A percentile compares a stretch with the other conserved stretches of the same genome.
Conservation (phyloP, 495 filamentous ascomycete genomes). For the Aspergillus olivimuriae region DNA sequence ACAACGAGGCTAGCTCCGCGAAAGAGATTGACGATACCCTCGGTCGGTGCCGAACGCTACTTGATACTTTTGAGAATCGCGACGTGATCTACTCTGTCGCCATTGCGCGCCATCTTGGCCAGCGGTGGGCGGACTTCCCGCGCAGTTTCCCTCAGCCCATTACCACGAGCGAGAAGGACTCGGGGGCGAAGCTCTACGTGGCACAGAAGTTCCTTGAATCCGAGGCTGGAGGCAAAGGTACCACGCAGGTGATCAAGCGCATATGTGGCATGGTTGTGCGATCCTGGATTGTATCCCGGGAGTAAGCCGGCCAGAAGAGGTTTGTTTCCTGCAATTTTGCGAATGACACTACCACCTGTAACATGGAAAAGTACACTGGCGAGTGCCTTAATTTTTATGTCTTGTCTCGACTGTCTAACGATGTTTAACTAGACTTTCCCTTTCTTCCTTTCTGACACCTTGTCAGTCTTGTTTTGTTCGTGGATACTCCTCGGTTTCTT, state of each 20-base stretch:
- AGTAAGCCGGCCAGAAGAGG: slow-evolving; percentile 14
- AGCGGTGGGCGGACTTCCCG: slow-evolving; percentile 58
- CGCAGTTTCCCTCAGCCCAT: slow-evolving; percentile 51
- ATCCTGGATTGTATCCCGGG: slow-evolving; percentile 45
- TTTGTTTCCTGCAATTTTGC: slow-evolving; percentile 7
- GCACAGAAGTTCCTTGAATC: slow-evolving; percentile 77
- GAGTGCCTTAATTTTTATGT: slow-evolving; percentile 3
- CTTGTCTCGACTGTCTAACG: too few species aligned
- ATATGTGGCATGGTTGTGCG: slow-evolving; percentile 65
- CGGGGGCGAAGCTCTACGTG: slow-evolving; percentile 66
- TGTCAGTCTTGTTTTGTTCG: too few species aligned
- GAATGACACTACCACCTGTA: slow-evolving; percentile 15
- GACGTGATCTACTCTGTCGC: slow-evolving; percentile 88
- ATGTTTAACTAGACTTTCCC: slow-evolving; percentile 16
- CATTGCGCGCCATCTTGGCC: slow-evolving; percentile 66
- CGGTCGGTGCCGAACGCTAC: slow-evolving; percentile 52
- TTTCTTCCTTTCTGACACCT: neutral
- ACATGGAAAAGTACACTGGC: slow-evolving; percentile 17
- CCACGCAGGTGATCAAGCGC: slow-evolving; percentile 74
- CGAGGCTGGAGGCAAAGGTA: slow-evolving; percentile 62
- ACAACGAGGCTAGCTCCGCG: slow-evolving; percentile 51
- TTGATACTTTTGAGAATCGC: slow-evolving; percentile 79
- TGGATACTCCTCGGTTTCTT: slow-evolving; percentile 1
- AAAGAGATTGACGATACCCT: slow-evolving; percentile 61
- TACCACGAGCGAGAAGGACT: slow-evolving; percentile 62